Conservation (phyloP, 2,329 filamentous ascomycete species). For the Trichoderma asperellum region DNA sequence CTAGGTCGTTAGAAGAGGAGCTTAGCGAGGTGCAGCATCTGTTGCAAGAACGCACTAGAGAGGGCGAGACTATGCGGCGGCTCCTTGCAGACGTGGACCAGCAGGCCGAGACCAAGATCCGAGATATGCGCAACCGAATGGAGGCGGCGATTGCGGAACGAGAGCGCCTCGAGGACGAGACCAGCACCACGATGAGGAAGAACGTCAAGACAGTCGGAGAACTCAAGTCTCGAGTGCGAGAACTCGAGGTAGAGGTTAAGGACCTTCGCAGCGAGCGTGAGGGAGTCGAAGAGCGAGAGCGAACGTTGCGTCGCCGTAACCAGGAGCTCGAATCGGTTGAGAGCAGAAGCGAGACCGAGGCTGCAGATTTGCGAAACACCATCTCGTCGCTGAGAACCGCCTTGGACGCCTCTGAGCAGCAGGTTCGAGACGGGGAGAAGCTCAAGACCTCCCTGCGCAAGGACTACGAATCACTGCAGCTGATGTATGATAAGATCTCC, state of each 20-base stretch:
- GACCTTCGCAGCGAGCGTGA: slow-evolving; percentile 74
- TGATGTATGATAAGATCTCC: slow-evolving; percentile 77
- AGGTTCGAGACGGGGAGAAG: slow-evolving; percentile 80
- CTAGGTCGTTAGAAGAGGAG: slow-evolving; percentile 89
- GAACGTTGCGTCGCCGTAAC: slow-evolving; percentile 72
- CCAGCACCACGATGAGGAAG: slow-evolving; percentile 74
- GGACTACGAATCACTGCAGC: slow-evolving; percentile 76
- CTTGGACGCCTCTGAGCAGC: slow-evolving; percentile 84
- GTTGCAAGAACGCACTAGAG: slow-evolving; percentile 83
- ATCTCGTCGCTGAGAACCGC: slow-evolving; percentile 78
- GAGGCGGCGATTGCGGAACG: slow-evolving; percentile 92
- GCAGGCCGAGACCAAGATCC: slow-evolving; percentile 76
- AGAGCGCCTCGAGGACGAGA: slow-evolving; percentile 89
- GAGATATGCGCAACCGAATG: slow-evolving; percentile 87
- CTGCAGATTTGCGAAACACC: slow-evolving; percentile 73
- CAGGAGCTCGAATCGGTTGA: slow-evolving; percentile 76
- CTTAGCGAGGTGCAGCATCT: slow-evolving; percentile 85
- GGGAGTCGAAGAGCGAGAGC: slow-evolving; percentile 73
- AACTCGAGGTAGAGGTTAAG: slow-evolving; percentile 78
- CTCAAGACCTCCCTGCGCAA: slow-evolving; percentile 76
- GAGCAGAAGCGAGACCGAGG: slow-evolving; percentile 71
- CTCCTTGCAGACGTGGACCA: slow-evolving; percentile 85
- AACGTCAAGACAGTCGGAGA: slow-evolving; percentile 86
- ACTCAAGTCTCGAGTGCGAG: slow-evolving; percentile 74
- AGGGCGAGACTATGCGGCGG: slow-evolving; percentile 92